phyloP scores from a whole-genome alignment of 768 basidiomycete genomes.

The Tulasnella sp. region DNA sequence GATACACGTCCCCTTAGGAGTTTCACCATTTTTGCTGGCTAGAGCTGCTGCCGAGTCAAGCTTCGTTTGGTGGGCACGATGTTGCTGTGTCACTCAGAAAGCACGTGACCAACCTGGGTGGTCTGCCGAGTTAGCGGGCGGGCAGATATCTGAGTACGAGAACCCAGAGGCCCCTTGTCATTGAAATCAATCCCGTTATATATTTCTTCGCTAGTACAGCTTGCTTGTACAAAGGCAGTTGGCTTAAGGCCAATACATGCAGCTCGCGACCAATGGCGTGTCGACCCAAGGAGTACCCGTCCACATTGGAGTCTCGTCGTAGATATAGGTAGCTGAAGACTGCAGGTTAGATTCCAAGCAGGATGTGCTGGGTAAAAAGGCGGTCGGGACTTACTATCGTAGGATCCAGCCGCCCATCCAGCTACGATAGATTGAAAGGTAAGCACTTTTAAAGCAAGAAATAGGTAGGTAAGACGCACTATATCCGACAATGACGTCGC shows the following conservation, averaged over 20 bases:
- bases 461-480: background rate
- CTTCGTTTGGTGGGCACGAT: too few relatives aligned
- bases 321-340: slow-evolving; percentile 2
- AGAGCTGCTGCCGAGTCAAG: too few relatives aligned
- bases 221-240: background rate
- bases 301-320: slow-evolving; percentile 14
- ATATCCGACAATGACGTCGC: slow-evolving; percentile 24
- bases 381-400: background rate
- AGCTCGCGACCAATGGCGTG: background rate
- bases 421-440: background rate
- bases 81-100: too few relatives aligned
- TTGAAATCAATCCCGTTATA: background rate
- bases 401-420: slow-evolving; percentile 23
- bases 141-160: too few relatives aligned
- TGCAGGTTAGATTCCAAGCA: background rate
- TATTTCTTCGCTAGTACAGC: background rate
- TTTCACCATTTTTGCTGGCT: too few relatives aligned
- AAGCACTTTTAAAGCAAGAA: background rate
- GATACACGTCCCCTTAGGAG: too few relatives aligned
- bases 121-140: too few relatives aligned
- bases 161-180: too few relatives aligned
- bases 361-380: too few relatives aligned
- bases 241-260: background rate
- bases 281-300: background rate
- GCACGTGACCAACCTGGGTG: too few relatives aligned